These are phyloP conservation scores for Arctium lappa DNA, from an alignment of 129 eudicot species.

Conservation along the genomic window DNA sequence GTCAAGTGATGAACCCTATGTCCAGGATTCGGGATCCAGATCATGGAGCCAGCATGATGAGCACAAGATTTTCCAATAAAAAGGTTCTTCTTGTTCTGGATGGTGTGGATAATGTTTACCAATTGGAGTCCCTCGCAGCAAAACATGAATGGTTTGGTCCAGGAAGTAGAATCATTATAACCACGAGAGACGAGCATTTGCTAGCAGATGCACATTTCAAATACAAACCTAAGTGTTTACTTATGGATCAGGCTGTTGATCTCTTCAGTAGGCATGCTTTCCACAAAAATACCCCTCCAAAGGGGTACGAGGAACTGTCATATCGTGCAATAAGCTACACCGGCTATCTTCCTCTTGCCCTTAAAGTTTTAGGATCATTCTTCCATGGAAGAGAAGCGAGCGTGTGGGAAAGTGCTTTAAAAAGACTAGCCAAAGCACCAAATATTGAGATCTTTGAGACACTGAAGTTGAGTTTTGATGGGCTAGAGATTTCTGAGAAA, in stretches of 20 bases:
- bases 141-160: not conserved
- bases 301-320: not conserved
- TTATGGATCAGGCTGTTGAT: not conserved
- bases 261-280: constrained; percentile 14
- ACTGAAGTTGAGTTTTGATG: not conserved
- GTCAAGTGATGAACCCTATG: not conserved
- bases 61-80: not conserved
- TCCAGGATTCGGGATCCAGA: not conserved
- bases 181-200: not conserved
- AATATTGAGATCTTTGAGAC: not conserved
- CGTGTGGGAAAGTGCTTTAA: constrained; percentile 8
- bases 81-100: not conserved
- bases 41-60: not conserved
- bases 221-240: not conserved
- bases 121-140: not conserved
- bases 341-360: not conserved
- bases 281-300: not conserved
- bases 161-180: not conserved
- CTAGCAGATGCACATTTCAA: not conserved
- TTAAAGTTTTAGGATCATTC: not conserved
- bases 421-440: not conserved
- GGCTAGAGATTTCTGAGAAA: not conserved
- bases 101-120: not conserved
- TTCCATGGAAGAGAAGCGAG: not conserved
- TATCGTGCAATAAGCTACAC: not conserved